A percentile compares a stretch with the other conserved stretches of the same genome.
Conservation (phyloP, 176 grass and related monocot genomes). For the Hordeum vulgare region DNA sequence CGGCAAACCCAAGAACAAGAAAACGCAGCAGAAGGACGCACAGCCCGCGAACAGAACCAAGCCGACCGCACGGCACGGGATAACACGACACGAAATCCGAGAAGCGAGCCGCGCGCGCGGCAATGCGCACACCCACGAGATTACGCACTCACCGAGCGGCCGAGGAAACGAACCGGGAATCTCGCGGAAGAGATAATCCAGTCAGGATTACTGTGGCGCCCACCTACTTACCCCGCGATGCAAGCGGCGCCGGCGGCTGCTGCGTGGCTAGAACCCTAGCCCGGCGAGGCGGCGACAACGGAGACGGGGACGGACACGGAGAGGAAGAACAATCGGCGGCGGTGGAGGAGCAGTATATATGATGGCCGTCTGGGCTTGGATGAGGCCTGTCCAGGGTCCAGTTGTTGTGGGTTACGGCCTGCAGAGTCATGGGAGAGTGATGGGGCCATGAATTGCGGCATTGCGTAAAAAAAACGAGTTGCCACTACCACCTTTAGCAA, state of each 20-base stretch:
- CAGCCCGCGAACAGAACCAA: neutral
- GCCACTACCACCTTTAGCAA: too few species aligned
- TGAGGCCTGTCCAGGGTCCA: neutral
- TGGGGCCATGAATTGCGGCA: too few species aligned
- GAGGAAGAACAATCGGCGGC: neutral
- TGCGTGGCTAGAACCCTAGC: slow-evolving; percentile 21
- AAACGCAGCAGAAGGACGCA: neutral
- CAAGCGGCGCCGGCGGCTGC: neutral
- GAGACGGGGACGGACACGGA: neutral
- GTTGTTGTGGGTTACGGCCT: too few species aligned
- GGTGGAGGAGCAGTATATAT: slow-evolving; percentile 7
- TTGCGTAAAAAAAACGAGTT: too few species aligned
- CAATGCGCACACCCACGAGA: neutral
- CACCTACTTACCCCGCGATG: neutral
- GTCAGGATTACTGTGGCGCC: neutral
- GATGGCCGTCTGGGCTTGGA: neutral
- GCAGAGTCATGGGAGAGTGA: too few species aligned
- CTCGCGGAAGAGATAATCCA: neutral
- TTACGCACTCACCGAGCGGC: neutral
- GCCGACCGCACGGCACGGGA: neutral
- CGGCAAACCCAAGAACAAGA: neutral
- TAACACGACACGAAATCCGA: neutral
- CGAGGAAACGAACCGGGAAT: neutral
- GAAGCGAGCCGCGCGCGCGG: neutral
- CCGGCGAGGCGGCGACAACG: neutral